These are phyloP conservation scores for Tulasnella sp. DNA, from an alignment of 768 basidiomycete species.

Conservation along the genomic window DNA sequence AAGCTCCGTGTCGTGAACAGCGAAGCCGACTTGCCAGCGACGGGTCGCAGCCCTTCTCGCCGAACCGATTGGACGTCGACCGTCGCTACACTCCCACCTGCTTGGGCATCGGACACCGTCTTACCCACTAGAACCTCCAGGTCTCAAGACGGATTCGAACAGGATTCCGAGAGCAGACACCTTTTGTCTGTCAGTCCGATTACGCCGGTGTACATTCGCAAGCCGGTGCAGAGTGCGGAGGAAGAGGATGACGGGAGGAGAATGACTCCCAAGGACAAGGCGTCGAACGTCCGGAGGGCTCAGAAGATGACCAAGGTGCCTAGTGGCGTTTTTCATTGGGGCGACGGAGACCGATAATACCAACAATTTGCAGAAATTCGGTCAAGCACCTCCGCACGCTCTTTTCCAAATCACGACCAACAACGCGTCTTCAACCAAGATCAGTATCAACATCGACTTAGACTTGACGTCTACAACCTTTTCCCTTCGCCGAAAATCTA, in stretches of 20 bases:
- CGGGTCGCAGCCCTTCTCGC: not conserved
- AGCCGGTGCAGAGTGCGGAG: not conserved
- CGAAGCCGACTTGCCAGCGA: not conserved
- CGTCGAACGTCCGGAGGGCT: not conserved
- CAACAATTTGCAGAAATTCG: not conserved
- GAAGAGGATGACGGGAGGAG: not conserved
- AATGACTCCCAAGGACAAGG: not conserved
- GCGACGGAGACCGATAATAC: no score
- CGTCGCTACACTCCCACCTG: not conserved
- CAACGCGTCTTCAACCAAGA: not conserved
- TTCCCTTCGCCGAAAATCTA: not conserved
- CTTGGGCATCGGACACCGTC: not conserved
- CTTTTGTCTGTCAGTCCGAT: not conserved
- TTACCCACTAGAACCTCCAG: not conserved
- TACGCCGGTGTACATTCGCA: not conserved
- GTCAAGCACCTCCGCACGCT: slow-evolving; percentile 1
- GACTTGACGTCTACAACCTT: not conserved
- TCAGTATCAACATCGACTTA: not conserved
- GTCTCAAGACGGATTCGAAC: not conserved
- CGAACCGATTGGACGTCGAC: slow-evolving; percentile 5
- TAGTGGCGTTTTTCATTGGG: not conserved
- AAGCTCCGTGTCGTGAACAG: not conserved
- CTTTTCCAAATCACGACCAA: slow-evolving; percentile 7
- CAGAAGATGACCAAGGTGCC: slow-evolving; percentile 13
- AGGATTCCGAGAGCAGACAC: not conserved